Evolutionary conservation across 2,329 filamentous ascomycete genomes (phyloP), one percentile per base, ranked within the genome.

Genomic region (Exophiala oligosperma): DNA sequence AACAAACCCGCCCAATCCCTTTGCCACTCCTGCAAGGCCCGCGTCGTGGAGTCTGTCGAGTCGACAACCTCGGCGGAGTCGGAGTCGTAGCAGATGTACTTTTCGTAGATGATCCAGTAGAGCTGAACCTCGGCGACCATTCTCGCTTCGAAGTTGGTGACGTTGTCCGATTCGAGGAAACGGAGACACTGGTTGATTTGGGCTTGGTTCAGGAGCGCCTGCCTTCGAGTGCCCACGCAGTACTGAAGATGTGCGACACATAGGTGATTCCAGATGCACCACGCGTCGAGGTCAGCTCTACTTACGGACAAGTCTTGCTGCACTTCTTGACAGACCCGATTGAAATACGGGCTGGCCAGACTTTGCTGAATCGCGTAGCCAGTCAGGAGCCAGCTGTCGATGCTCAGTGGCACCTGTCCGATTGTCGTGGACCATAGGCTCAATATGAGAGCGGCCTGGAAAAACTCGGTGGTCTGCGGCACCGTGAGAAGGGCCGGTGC

Each of bases 391-490:
- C 76, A 78, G 52, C 74, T 77, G 62, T 78, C 76, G 29, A 79
- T 71, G 46, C 74, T 76, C 56, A 79, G 60, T 1, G 75, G 76
- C 8, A 74, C 69, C 54, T 77, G 74, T 1, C 74, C 74, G 26
- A 78, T 74, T 1, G 76, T 78, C 0, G 76, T 79, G 3, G 76
- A 78, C 76, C 76, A 78, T 66, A 78, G 65, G 51, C 72, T 74
- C 3, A 78, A 65, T n/a, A 78, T 69, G 1, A 78, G 61, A 6
- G 69, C 67, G 6, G 76, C 73, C 62, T 78, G 76, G 44, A 78
- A 77, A 61, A 78, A 78, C 24, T 75, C 73, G 9, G 76, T 66
- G 2, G 72, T 60, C 49, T 78, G 76, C 4, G 76, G 74, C 2
- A 72, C 69, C 2, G 65, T 63, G 4, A 78, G 68, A 32, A 78